phyloP scores from a whole-genome alignment of 2,329 filamentous ascomycete genomes.

The Colletotrichum trifolii region DNA sequence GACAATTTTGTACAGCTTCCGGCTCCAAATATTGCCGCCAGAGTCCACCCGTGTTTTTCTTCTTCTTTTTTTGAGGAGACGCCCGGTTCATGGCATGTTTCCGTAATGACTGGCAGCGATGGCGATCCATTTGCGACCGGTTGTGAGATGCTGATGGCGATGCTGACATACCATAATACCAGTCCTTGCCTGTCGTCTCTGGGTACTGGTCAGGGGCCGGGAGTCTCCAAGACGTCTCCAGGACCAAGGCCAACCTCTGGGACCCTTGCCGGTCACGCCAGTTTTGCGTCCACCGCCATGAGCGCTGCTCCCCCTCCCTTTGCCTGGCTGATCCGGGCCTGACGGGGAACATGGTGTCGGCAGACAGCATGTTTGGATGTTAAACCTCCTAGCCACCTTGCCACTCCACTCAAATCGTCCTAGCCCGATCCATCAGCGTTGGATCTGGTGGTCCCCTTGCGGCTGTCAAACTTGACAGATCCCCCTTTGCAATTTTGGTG shows the following conservation, averaged over 20 bases:
- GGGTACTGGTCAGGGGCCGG: slow-evolving; percentile 18
- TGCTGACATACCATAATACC: too few relatives aligned
- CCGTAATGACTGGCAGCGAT: too few relatives aligned
- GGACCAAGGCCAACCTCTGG: slow-evolving; percentile 3
- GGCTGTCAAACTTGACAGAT: slow-evolving; percentile 38
- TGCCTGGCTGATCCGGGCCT: slow-evolving; percentile 26
- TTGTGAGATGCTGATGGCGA: slow-evolving; percentile 19
- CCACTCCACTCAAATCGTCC: slow-evolving; percentile 31
- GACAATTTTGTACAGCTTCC: slow-evolving; percentile 31
- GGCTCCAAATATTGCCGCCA: slow-evolving; percentile 21
- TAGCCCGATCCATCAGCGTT: slow-evolving; percentile 37
- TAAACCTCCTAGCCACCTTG: slow-evolving; percentile 31
- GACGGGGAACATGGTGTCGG: slow-evolving; percentile 29
- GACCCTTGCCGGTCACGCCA: slow-evolving; percentile 34
- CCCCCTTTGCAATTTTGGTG: slow-evolving; percentile 31
- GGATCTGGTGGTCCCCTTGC: slow-evolving; percentile 34
- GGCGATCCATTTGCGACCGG: slow-evolving; percentile 18
- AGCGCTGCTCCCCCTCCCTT: slow-evolving; percentile 15
- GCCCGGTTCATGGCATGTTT: too few relatives aligned
- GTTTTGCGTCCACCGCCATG: slow-evolving; percentile 29
- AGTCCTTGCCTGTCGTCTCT: too few relatives aligned
- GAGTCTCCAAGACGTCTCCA: slow-evolving; percentile 6
- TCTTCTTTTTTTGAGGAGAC: too few relatives aligned
- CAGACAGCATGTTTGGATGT: slow-evolving; percentile 34
- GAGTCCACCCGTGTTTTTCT: slow-evolving; percentile 12